Percentiles rank a stretch among this genome's conserved stretches.
phyloP scores from a whole-genome alignment of 2,329 filamentous ascomycete species.

The Aureobasidium sp. region DNA sequence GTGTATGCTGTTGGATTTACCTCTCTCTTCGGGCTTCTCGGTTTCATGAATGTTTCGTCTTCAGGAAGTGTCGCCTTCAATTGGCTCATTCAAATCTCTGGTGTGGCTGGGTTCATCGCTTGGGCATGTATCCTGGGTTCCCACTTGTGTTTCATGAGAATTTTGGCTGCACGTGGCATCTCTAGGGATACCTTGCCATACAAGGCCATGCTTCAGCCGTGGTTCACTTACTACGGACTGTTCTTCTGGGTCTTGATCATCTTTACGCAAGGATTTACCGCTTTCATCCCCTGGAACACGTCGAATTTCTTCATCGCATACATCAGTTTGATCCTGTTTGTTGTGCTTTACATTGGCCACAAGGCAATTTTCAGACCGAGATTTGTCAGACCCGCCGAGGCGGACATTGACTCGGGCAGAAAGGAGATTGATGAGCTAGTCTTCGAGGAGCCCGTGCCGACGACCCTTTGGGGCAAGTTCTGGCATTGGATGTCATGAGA shows the following conservation, averaged over 20 bases:
- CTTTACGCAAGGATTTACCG: constrained; percentile 40
- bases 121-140: constrained; percentile 66
- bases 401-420: constrained; percentile 35
- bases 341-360: constrained; percentile 60
- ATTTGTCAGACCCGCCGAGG: constrained; percentile 33
- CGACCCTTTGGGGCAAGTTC: constrained; percentile 3
- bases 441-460: background rate
- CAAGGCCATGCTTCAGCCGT: constrained; percentile 61
- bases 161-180: constrained; percentile 59
- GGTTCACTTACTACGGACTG: constrained; percentile 53
- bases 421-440: constrained; percentile 27
- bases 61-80: constrained; percentile 57
- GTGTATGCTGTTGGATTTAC: constrained; percentile 38
- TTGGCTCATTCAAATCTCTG: constrained; percentile 60
- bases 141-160: constrained; percentile 60
- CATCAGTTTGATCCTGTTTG: constrained; percentile 64
- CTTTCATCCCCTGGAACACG: constrained; percentile 52
- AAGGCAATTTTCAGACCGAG: constrained; percentile 52
- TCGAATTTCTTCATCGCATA: constrained; percentile 67
- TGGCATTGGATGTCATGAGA: constrained; percentile 3
- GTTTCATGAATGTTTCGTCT: constrained; percentile 66
- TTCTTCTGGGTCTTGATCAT: constrained; percentile 44
- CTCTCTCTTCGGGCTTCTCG: constrained; percentile 53
- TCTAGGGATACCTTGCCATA: constrained; percentile 60
- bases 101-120: constrained; percentile 51